Evolutionary conservation across 139 green algal species (phyloP), one percentile per base, ranked within the genome.

Genomic region (Pleodorina starrii): DNA sequence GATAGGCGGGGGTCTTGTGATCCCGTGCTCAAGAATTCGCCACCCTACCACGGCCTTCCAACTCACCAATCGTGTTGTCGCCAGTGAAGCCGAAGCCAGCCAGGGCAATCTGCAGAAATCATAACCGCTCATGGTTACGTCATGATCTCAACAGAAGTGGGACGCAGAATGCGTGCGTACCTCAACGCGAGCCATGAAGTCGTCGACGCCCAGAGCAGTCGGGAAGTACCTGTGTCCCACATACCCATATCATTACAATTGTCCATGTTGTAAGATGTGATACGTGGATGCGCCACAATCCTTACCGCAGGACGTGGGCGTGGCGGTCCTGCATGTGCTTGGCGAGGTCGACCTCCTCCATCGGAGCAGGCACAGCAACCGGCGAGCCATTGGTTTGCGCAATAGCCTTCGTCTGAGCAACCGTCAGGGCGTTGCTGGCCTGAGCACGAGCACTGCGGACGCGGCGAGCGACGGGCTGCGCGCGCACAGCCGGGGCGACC

Each of bases 1-100:
- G n/a, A n/a, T n/a, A n/a, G n/a, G n/a, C n/a, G n/a, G n/a, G n/a
- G n/a, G n/a, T n/a, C n/a, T n/a, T n/a, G n/a, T n/a, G n/a, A n/a
- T n/a, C n/a, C n/a, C n/a, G n/a, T n/a, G n/a, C n/a, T n/a, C n/a
- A n/a, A n/a, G n/a, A n/a, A n/a, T n/a, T n/a, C n/a, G n/a, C n/a
- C 54, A 80, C 2, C 72, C 72, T 80, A 42, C 72, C 1, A 80
- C 40, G 42, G 40, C 23, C 9, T 38, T 57, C 23, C 72, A 40
- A 80, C 94, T 90, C 85, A 95, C 93, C 94, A 87, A 98, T 98
- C 29, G 93, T 93, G 91, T 98, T 98, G 86, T 97, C 95, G 43
- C 92, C 91, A 35, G 82, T 95, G 91, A 98, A 97, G 63, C 95
- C 96, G 50, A 93, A 96, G 14, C 89, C 90, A 48, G 87, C 94